Base-by-base conservation (phyloP, 1,139 yeast genomes). In the Eremothecium cymbalariae region DNA sequence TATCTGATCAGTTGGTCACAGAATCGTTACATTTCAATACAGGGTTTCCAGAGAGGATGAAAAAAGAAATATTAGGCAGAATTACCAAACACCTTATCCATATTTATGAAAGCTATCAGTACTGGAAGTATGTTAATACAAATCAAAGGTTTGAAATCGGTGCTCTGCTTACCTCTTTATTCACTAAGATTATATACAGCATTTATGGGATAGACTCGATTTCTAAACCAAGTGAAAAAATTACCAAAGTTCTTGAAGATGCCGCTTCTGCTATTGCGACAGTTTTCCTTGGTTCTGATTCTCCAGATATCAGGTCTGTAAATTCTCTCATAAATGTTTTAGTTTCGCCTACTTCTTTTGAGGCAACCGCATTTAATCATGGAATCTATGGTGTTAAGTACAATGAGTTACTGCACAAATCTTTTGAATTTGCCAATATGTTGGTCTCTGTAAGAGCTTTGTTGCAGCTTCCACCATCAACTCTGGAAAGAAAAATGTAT, bases 71-170 rank as follows among this genome's bases (percentile, higher is more conserved):
- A 3, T 52, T 85, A 25, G 61, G 67, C n/a, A 71, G 71, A 40
- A 61, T 84, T 34, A 62, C 72, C 1, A 56, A 63, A 6, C 84
- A 80, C 53, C 62, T 77, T 36, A 59, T 83, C 13, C 70, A 70
- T 35, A 71, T 84, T 0, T 84, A 78, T 57, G 95, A 85, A 50
- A 77, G 84, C 44, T 82, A 78, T 49, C 62, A 70, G 5, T 74
- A 70, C 48, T 84, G 95, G 78, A 70, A 74, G 40, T 85, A 76
- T 53, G 60, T 64, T 20, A 57, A 68, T 17, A 62, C 72, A 1
- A 57, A 63, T 32, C 84, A 85, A 50, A 74, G 76, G 43, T 64
- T 74, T 48, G 72, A 74, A 44, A 66, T 85, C 32, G 86, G 93
- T 0, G 63, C 68, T 3, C 62, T 69, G 35, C 64, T 78, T 5